These are phyloP conservation scores for Cucurbita moschata DNA, from an alignment of 306 rosid species.

Conservation along the genomic window DNA sequence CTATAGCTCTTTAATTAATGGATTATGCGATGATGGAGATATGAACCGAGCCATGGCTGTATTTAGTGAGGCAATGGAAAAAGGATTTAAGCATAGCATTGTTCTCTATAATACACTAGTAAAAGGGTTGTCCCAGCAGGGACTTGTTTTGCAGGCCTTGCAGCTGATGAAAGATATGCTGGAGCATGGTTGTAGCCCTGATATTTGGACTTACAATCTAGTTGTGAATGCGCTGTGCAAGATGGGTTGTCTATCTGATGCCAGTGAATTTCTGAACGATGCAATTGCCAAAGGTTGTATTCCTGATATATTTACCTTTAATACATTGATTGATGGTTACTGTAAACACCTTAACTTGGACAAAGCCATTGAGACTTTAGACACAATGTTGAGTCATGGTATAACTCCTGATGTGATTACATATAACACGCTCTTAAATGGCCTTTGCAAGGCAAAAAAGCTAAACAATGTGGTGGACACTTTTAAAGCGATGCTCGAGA, in stretches of 20 bases:
- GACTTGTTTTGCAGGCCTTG: constrained; percentile 74
- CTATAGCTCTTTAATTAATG: constrained; percentile 63
- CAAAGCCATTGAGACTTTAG: constrained; percentile 39
- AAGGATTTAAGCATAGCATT: constrained; percentile 53
- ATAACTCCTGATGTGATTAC: constrained; percentile 84
- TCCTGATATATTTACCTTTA: constrained; percentile 76
- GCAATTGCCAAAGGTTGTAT: constrained; percentile 60
- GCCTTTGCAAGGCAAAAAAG: constrained; percentile 74
- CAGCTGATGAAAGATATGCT: constrained; percentile 69
- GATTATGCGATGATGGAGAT: constrained; percentile 52
- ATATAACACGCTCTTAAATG: constrained; percentile 64
- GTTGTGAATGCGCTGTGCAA: constrained; percentile 80
- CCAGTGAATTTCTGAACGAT: constrained; percentile 44
- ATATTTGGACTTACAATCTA: constrained; percentile 68
- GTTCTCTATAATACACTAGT: constrained; percentile 59
- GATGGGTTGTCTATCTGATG: constrained; percentile 74
- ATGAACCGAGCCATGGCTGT: constrained; percentile 51
- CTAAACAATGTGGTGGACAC: constrained; percentile 47
- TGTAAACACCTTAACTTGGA: constrained; percentile 61
- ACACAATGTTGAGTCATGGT: constrained; percentile 67
- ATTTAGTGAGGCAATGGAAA: constrained; percentile 46
- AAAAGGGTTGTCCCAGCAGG: constrained; percentile 66
- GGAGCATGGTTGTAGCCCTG: constrained; percentile 47
- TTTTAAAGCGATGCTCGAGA: constrained; percentile 53
- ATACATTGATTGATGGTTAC: constrained; percentile 77